These are phyloP conservation scores for Hymenoscyphus repandus DNA, from an alignment of 2,329 filamentous ascomycete genomes.

Conservation along the genomic window DNA sequence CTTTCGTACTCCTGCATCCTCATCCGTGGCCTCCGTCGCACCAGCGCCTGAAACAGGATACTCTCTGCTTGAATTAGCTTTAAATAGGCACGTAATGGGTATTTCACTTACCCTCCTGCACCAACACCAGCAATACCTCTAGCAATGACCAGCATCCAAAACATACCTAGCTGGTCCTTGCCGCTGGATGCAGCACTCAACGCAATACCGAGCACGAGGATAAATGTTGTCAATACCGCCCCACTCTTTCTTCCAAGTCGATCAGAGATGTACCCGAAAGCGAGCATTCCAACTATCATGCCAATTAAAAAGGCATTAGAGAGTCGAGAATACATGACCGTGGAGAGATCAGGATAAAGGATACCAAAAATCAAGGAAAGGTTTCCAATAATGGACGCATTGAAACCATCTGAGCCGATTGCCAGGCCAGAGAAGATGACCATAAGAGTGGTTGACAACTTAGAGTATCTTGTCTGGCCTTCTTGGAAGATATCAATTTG, in stretches of 20 bases:
- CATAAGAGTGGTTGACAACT: slow-evolving; percentile 38
- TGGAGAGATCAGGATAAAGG: slow-evolving; percentile 40
- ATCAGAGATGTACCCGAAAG: slow-evolving; percentile 46
- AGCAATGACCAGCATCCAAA: slow-evolving; percentile 40
- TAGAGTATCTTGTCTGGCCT: slow-evolving; percentile 32
- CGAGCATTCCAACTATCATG: slow-evolving; percentile 50
- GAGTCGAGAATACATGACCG: slow-evolving; percentile 43
- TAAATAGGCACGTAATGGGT: neutral
- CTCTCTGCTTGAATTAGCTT: slow-evolving; percentile 29
- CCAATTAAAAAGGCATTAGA: slow-evolving; percentile 52
- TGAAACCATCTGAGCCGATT: slow-evolving; percentile 42
- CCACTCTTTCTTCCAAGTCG: slow-evolving; percentile 43
- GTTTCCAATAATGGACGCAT: slow-evolving; percentile 41
- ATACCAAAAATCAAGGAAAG: slow-evolving; percentile 37
- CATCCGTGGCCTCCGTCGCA: slow-evolving; percentile 49
- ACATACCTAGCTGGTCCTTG: slow-evolving; percentile 33
- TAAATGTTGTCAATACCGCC: slow-evolving; percentile 40
- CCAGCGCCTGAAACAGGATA: slow-evolving; percentile 47
- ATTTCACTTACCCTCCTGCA: slow-evolving; percentile 28
- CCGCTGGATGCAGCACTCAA: slow-evolving; percentile 35
- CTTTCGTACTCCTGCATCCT: slow-evolving; percentile 39
- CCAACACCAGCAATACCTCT: slow-evolving; percentile 41
- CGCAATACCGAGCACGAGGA: slow-evolving; percentile 37
- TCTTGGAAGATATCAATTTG: neutral
- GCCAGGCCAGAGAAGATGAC: slow-evolving; percentile 42